A percentile compares a stretch with the other conserved stretches of the same genome.
Evolutionary conservation across 805 yeast genomes (phyloP).

Genomic region (Saccharomycopsis lassenensis): DNA sequence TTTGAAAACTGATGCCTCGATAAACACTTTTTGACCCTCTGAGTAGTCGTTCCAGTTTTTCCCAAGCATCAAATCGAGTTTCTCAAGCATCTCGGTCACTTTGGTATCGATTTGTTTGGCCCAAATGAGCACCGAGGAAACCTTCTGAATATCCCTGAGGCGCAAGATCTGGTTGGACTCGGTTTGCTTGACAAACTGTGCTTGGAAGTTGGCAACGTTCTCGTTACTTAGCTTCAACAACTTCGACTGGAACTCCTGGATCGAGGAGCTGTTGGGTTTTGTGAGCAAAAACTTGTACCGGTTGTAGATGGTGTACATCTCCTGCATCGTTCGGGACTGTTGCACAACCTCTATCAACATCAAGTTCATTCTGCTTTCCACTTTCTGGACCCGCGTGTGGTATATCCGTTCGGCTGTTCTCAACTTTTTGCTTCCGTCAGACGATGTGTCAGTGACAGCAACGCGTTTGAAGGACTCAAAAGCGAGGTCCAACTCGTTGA

Average conservation of each 20-base stretch:
- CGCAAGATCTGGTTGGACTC: conserved; percentile 27
- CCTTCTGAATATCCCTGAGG: conserved; percentile 37
- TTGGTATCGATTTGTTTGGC: conserved; percentile 39
- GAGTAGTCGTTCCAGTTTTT: conserved; percentile 49
- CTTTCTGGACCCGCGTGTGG: conserved; percentile 29
- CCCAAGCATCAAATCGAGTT: conserved; percentile 45
- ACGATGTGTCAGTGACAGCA: conserved; percentile 29
- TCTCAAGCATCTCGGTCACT: conserved; percentile 29
- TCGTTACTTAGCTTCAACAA: conserved; percentile 37
- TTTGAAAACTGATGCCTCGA: conserved; percentile 36
- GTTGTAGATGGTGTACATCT: conserved; percentile 42
- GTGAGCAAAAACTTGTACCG: conserved; percentile 36
- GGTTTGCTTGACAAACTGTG: conserved; percentile 27
- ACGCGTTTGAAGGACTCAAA: conserved; percentile 30
- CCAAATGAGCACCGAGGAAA: conserved; percentile 40
- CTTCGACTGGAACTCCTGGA: conserved; percentile 47
- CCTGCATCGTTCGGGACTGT: conserved; percentile 31
- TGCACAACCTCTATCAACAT: conserved; percentile 31
- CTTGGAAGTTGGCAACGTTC: conserved; percentile 36
- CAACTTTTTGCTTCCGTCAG: conserved; percentile 33
- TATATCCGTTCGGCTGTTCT: conserved; percentile 30
- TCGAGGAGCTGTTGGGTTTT: conserved; percentile 44
- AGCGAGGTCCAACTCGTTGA: conserved; percentile 29
- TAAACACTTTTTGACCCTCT: conserved; percentile 54
- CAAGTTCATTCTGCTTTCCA: conserved; percentile 36